These are phyloP conservation scores for Fusarium metavorans DNA, from an alignment of 2,329 filamentous ascomycete species.

Conservation along the genomic window DNA sequence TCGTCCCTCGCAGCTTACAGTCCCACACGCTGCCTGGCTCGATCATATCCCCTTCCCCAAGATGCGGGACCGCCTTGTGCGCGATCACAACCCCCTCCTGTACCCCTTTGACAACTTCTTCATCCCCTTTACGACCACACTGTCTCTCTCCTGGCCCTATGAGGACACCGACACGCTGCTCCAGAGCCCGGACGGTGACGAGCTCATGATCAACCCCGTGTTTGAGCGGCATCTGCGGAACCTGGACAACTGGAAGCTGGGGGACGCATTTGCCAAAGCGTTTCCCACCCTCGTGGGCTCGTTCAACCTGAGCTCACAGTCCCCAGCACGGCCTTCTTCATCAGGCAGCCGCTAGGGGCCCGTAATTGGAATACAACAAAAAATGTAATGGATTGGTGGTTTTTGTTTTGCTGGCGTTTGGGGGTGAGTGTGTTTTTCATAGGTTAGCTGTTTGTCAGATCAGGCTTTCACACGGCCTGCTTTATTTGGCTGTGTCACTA, in stretches of 20 bases:
- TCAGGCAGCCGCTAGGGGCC: slow-evolving; percentile 27
- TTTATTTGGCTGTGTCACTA: neutral
- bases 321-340: slow-evolving; percentile 30
- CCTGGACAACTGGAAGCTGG: slow-evolving; percentile 85
- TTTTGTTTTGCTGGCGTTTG: neutral
- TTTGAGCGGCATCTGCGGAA: slow-evolving; percentile 85
- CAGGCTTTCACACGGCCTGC: neutral
- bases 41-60: slow-evolving; percentile 84
- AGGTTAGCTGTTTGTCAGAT: neutral
- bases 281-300: slow-evolving; percentile 65
- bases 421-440: neutral
- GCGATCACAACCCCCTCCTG: slow-evolving; percentile 58
- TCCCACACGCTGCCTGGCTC: slow-evolving; percentile 82
- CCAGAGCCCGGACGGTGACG: slow-evolving; percentile 67
- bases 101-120: slow-evolving; percentile 86
- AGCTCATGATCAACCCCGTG: slow-evolving; percentile 85
- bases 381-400: neutral
- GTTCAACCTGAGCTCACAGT: slow-evolving; percentile 44
- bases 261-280: slow-evolving; percentile 72
- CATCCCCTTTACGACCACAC: slow-evolving; percentile 80
- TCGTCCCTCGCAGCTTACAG: slow-evolving; percentile 72
- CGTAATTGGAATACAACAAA: neutral
- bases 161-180: slow-evolving; percentile 78
- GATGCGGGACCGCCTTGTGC: slow-evolving; percentile 77
- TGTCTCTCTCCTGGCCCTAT: slow-evolving; percentile 88